A percentile compares a stretch with the other conserved stretches of the same genome.
These are phyloP conservation scores for Anisogramma anomala DNA, from an alignment of 2,329 filamentous ascomycete species.

Conservation along the genomic window DNA sequence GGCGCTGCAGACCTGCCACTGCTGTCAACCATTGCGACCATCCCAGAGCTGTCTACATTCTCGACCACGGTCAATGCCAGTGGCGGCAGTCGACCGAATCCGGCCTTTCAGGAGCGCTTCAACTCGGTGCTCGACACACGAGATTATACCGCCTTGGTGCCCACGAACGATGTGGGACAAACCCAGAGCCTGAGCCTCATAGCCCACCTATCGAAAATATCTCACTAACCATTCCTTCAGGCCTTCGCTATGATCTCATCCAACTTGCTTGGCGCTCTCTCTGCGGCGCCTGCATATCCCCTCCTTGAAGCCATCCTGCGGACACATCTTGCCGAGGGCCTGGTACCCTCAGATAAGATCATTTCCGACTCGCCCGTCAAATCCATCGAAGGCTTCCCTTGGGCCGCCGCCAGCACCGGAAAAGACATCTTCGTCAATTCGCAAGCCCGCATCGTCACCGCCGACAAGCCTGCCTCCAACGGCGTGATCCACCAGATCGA, in stretches of 20 bases:
- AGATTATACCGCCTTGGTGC: constrained; percentile 6
- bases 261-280: background rate
- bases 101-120: constrained; percentile 6
- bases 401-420: background rate
- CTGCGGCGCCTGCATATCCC: constrained; percentile 2
- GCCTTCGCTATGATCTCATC: constrained; percentile 4
- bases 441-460: constrained; percentile 3
- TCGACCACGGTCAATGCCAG: constrained; percentile 1
- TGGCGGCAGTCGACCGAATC: constrained; percentile 2
- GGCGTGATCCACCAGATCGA: constrained; percentile 8
- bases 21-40: constrained; percentile 3
- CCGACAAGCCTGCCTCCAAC: constrained; percentile 2
- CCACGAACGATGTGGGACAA: constrained; percentile 3
- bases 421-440: constrained; percentile 1
- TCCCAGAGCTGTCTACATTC: constrained; percentile 6
- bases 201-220: background rate
- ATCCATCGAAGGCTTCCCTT: constrained; percentile 3
- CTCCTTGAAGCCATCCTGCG: constrained; percentile 6
- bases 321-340: constrained; percentile 4
- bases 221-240: background rate
- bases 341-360: background rate
- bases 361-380: constrained; percentile 1
- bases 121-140: constrained; percentile 5
- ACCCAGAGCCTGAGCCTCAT: background rate
- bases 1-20: constrained; percentile 1